A percentile compares a stretch with the other conserved stretches of the same genome.
phyloP scores from a whole-genome alignment of 208 protist species.

The Tritrichomonas foetus region DNA sequence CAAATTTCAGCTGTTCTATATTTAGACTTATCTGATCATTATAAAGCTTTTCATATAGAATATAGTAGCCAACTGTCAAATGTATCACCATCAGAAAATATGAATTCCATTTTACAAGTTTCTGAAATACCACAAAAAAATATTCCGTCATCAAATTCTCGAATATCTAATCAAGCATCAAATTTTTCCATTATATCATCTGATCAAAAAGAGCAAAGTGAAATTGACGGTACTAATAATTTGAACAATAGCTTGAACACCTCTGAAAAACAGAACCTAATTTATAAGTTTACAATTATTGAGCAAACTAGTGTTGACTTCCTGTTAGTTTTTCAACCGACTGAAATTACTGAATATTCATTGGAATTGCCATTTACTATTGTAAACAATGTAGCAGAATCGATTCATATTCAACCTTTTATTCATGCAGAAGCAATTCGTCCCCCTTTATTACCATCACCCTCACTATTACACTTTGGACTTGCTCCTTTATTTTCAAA shows the following conservation, averaged over 20 bases:
- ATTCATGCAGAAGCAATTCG: background rate
- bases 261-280: background rate
- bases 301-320: background rate
- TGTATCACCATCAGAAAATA: background rate
- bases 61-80: background rate
- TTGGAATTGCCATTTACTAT: constrained; percentile 21
- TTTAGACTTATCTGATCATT: background rate
- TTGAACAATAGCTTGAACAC: background rate
- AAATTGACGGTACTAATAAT: background rate
- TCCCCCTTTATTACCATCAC: background rate
- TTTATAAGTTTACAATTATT: background rate
- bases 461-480: background rate
- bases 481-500: background rate
- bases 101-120: no score
- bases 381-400: no score
- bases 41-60: background rate
- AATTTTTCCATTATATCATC: no score
- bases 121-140: no score
- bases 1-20: background rate
- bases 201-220: no score
- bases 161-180: no score
- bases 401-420: background rate
- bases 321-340: background rate
- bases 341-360: background rate
- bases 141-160: no score